Conservation (phyloP, 805 yeast genomes). For the Brettanomyces anomalus region DNA sequence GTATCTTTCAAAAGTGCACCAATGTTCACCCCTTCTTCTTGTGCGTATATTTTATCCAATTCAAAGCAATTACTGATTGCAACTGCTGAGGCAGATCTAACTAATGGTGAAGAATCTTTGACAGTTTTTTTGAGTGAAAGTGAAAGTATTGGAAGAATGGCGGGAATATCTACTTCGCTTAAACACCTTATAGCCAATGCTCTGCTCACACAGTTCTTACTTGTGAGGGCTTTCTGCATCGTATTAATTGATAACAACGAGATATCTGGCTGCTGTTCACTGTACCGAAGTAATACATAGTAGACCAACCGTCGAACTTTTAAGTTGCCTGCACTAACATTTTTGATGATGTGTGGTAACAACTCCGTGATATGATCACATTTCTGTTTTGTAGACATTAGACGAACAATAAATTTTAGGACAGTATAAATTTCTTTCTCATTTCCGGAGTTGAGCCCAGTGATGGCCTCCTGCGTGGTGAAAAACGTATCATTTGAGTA, state of each 20-base stretch:
- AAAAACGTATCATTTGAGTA: conserved; percentile 19
- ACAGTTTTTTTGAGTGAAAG: conserved; percentile 62
- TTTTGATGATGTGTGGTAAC: conserved; percentile 86
- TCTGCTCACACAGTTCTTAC: conserved; percentile 58
- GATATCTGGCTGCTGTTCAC: conserved; percentile 80
- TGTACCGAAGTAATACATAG: conserved; percentile 63
- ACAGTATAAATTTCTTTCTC: conserved; percentile 59
- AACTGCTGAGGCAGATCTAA: conserved; percentile 70
- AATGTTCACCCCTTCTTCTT: neutral
- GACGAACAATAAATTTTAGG: conserved; percentile 43
- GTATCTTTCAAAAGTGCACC: conserved; percentile 15
- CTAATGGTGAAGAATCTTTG: conserved; percentile 66
- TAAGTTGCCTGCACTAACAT: conserved; percentile 58
- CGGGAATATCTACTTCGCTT: conserved; percentile 74
- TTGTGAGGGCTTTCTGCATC: conserved; percentile 73
- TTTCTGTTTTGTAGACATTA: conserved; percentile 26
- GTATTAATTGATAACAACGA: conserved; percentile 86
- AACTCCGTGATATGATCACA: conserved; percentile 35
- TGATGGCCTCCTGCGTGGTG: conserved; percentile 57
- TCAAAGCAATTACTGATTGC: conserved; percentile 54
- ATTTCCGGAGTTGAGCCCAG: conserved; percentile 50
- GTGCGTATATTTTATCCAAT: conserved; percentile 21
- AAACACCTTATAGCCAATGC: conserved; percentile 70
- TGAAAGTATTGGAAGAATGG: conserved; percentile 70
- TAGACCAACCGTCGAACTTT: conserved; percentile 71